These are phyloP conservation scores for Monilinia aucupariae DNA, from an alignment of 2,329 filamentous ascomycete species.

Conservation along the genomic window DNA sequence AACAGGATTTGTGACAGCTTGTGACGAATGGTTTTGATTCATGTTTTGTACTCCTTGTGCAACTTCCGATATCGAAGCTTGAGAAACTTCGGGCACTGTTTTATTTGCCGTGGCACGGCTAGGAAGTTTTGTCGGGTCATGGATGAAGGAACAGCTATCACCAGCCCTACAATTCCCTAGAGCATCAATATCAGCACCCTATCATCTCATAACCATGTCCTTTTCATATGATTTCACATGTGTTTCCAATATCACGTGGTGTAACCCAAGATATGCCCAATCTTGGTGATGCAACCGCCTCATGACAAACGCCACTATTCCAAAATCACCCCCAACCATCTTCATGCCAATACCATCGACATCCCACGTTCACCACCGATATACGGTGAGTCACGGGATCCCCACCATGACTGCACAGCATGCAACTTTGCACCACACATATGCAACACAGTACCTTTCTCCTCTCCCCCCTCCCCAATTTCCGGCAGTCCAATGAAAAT, in stretches of 20 bases:
- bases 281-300: conserved; percentile 17
- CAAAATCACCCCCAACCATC: conserved; percentile 10
- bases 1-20: conserved; percentile 33
- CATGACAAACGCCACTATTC: conserved; percentile 21
- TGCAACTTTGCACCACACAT: conserved; percentile 22
- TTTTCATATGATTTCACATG: conserved; percentile 19
- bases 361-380: conserved; percentile 21
- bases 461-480: conserved; percentile 10
- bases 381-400: conserved; percentile 31
- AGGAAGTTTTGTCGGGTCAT: conserved; percentile 36
- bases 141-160: conserved; percentile 45
- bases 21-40: conserved; percentile 31
- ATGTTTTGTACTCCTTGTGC: conserved; percentile 15
- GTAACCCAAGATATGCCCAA: conserved; percentile 18
- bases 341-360: conserved; percentile 11
- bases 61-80: conserved; percentile 18
- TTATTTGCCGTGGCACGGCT: conserved; percentile 19
- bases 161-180: conserved; percentile 47
- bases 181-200: conserved; percentile 31
- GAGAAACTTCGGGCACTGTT: conserved; percentile 18
- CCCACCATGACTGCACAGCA: conserved; percentile 30
- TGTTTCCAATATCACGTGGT: conserved; percentile 29
- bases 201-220: conserved; percentile 20
- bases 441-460: conserved; percentile 22
- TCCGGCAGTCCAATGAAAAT: conserved; percentile 31